Conservation (phyloP, 345 rosid genomes). For the Populus alba region DNA sequence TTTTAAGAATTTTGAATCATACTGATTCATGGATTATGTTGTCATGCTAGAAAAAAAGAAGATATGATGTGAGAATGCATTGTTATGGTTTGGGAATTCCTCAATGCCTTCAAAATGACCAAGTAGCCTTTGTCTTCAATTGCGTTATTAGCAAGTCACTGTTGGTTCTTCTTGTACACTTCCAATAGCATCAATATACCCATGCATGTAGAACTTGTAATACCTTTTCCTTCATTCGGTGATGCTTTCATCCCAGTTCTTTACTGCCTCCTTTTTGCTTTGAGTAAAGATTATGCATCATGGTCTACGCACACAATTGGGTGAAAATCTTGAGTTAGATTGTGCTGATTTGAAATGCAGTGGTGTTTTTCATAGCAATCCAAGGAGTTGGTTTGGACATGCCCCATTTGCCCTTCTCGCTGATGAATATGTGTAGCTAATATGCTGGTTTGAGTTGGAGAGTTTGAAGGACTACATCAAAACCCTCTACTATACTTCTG, state of each 20-base stretch:
- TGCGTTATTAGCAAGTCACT: not conserved
- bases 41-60: not conserved
- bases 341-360: not conserved
- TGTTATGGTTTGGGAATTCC: not conserved
- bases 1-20: too few relatives aligned
- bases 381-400: not conserved
- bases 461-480: not conserved
- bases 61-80: not conserved
- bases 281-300: not conserved
- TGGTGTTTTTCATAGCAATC: not conserved
- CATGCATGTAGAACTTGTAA: not conserved
- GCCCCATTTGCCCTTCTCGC: not conserved
- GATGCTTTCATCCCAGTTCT: not conserved
- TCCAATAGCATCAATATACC: not conserved
- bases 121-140: not conserved
- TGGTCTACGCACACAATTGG: not conserved
- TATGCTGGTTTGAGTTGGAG: not conserved
- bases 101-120: not conserved
- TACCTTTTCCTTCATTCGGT: not conserved
- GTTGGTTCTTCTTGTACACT: not conserved
- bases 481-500: not conserved
- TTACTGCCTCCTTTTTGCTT: not conserved
- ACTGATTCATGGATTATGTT: not conserved
- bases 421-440: not conserved
- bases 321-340: constrained; percentile 6